Base-by-base conservation (phyloP, 169 alveolate species). In the Eimeria zaria region DNA sequence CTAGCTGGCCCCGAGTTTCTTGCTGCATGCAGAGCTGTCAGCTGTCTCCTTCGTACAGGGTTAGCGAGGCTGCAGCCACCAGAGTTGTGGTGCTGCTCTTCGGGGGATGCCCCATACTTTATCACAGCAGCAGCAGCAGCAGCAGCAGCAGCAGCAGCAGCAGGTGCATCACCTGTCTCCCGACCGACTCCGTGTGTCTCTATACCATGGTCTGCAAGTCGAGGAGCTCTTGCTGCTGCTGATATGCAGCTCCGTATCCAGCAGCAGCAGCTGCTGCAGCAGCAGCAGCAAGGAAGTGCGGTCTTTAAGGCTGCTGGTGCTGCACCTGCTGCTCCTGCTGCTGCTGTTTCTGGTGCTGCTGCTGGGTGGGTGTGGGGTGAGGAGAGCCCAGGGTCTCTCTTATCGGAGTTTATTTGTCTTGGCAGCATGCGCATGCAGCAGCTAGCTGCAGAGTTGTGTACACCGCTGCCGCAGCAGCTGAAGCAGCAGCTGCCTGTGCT, bases 241-340 rank as follows among this genome's bases (percentile, higher is more conserved):
- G 89, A 80, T 27, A 0, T 44, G 6, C 76, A 83, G 36, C 89
- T 80, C 69, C 74, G 7, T 2, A 53, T n/a, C 76, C 91, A 53
- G 91, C 91, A 83, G 51, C 55, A 51, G 76, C 91, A 83, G 55
- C 91, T 55, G 51, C 55, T 14, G 71, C 89, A 80, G 89, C 89
- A 51, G 71, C 87, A 76, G 87, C 46, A 18, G 46, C 41, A 71
- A 71, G 80, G 41, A 18, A 69, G 80, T 36, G 44, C 33, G 46
- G 46, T 9, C n/a, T n/a, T n/a, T 64, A 64, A 18, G 8, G 36
- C 24, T 64, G 12, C 33, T 64, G 76, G 76, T 7, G 76, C 33
- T 30, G n/a, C 22, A 20, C 84, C 84, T 46, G 62, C 58, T 18
- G 60, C 60, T 41, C 62, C 69, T 14, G 46, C 69, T 22, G 89